These are phyloP conservation scores for Cercospora canescens DNA, from an alignment of 2,329 filamentous ascomycete species.

Conservation along the genomic window DNA sequence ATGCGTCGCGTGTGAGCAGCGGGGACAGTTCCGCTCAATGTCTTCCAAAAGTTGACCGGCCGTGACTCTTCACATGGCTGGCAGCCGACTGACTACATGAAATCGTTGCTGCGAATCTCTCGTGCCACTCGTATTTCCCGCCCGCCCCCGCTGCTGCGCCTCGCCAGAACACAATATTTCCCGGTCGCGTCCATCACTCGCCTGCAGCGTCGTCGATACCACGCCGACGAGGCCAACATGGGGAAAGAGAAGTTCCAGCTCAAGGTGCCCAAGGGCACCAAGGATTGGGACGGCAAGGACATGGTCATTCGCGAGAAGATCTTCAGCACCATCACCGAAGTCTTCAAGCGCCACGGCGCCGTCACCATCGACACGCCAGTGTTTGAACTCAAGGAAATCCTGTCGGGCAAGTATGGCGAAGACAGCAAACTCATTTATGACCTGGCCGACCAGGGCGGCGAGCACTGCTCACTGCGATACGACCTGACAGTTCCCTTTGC, in stretches of 20 bases:
- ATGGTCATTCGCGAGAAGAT: conserved; percentile 81
- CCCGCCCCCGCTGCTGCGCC: background rate
- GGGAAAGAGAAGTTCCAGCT: conserved; percentile 57
- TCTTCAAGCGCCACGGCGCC: conserved; percentile 82
- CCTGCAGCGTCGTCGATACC: background rate
- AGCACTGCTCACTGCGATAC: conserved; percentile 81
- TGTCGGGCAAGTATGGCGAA: conserved; percentile 88
- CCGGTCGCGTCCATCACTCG: background rate
- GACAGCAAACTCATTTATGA: conserved; percentile 92
- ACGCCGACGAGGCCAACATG: conserved; percentile 40
- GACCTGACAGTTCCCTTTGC: conserved; percentile 89
- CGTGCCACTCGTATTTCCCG: conserved; percentile 6
- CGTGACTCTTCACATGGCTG: background rate
- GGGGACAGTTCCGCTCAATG: conserved; percentile 4
- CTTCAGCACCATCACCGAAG: conserved; percentile 70
- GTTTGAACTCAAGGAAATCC: conserved; percentile 83
- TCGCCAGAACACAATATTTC: background rate
- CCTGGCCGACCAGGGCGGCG: conserved; percentile 82
- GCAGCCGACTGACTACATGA: conserved; percentile 17
- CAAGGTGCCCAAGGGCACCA: conserved; percentile 89
- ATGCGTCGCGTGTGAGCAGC: background rate
- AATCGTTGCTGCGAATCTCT: conserved; percentile 14
- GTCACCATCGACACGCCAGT: conserved; percentile 79
- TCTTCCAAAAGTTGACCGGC: background rate
- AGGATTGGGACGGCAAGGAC: conserved; percentile 78